Evolutionary conservation across 2,329 filamentous ascomycete species (phyloP).

Genomic region (Beauveria sp.): DNA sequence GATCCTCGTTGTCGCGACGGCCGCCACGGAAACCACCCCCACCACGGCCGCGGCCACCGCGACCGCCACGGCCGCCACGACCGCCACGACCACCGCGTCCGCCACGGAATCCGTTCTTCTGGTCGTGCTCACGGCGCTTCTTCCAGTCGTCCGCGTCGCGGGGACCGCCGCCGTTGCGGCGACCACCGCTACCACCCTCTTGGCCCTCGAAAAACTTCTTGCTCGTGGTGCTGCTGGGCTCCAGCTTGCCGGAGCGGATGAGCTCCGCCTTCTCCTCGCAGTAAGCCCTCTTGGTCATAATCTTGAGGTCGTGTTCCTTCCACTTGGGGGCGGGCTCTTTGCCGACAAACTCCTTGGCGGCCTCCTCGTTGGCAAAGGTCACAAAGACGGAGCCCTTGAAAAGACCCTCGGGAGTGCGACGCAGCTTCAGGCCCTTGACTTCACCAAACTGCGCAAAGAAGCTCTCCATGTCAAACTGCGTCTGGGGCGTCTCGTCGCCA

Average conservation of each 20-base stretch:
- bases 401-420: slow-evolving; percentile 59
- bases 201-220: slow-evolving; percentile 44
- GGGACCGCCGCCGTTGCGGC: slow-evolving; percentile 31
- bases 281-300: slow-evolving; percentile 86
- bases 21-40: slow-evolving; percentile 30
- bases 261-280: slow-evolving; percentile 67
- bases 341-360: slow-evolving; percentile 70
- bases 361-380: slow-evolving; percentile 76
- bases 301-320: slow-evolving; percentile 69
- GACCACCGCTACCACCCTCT: slow-evolving; percentile 24
- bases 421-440: slow-evolving; percentile 76
- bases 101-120: slow-evolving; percentile 50
- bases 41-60: slow-evolving; percentile 36
- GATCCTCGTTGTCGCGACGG: slow-evolving; percentile 22
- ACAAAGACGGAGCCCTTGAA: slow-evolving; percentile 98
- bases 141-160: slow-evolving; percentile 54
- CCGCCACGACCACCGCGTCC: slow-evolving; percentile 37
- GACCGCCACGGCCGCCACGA: slow-evolving; percentile 31
- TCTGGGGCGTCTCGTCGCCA: slow-evolving; percentile 70
- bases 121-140: slow-evolving; percentile 54
- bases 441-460: slow-evolving; percentile 80
- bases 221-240: slow-evolving; percentile 41
- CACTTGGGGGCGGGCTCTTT: slow-evolving; percentile 76
- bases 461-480: slow-evolving; percentile 88
- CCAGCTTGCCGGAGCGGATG: slow-evolving; percentile 62